Evolutionary conservation across 768 basidiomycete genomes (phyloP), one percentile per base, ranked within the genome.

Genomic region (Xanthoconium purpureum): DNA sequence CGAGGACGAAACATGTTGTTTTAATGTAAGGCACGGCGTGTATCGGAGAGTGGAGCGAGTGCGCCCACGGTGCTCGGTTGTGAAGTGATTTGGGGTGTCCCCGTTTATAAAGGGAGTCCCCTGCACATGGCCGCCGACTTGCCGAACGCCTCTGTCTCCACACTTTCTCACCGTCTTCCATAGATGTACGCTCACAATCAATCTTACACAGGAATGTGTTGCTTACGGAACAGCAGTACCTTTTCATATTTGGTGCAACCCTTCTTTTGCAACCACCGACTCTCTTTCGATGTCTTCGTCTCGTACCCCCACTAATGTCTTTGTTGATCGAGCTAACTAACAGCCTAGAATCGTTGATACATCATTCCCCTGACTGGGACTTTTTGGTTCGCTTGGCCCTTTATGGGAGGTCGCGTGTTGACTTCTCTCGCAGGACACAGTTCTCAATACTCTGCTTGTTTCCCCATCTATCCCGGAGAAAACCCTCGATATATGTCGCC

Each of bases 101-200:
- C 59, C 60, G 39, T 57, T 61, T 42, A 50, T 39, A 0, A 50
- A 37, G 43, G 53, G 33, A 46, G 18, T 11, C 50, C 28, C 51
- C 28, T 56, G 24, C 55, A 51, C 57, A 62, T 61, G 57, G 56
- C 49, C 48, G 70, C 70, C 70, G 70, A 73, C 50, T 71, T 71
- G 70, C 70, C 70, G 70, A 71, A 40, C 50, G 39, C 60, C 61
- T 59, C 55, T 44, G 54, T 71, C 65, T 71, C 70, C 70, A 71
- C 70, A 73, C 17, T 73, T 67, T 73, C 71, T 62, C 71, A 71
- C 70, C 58, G 29, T 57, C 52, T 59, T 55, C 63, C 48, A 62
- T 63, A 70, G 55, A 61, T 63, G 58, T 69, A 54, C 28, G 44
- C 66, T 64, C 61, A 59, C 61, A 47, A 71, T 69, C 62, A 66